Conservation (phyloP, 73 alveolate species). For the Uronychia binucleata region DNA sequence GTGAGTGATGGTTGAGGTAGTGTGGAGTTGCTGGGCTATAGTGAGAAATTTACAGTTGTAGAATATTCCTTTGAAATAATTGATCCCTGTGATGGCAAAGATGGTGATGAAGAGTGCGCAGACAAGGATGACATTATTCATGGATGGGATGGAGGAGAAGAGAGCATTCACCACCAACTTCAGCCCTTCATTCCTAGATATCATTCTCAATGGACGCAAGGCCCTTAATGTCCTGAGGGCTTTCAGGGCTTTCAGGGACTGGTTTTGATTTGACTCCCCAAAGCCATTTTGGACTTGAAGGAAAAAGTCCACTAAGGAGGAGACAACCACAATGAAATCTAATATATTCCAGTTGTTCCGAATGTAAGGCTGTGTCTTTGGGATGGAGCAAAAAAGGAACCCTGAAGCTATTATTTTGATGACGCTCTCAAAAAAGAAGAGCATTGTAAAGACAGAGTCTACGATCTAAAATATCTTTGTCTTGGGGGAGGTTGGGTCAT, state of each 20-base stretch:
- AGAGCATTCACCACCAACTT: conserved; percentile 29
- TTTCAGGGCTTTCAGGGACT: conserved; percentile 20
- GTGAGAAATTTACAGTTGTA: conserved; percentile 1
- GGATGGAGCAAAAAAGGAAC: conserved; percentile 6
- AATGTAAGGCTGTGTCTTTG: neutral
- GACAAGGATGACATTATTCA: conserved; percentile 29
- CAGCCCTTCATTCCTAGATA: conserved; percentile 40
- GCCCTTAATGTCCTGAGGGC: conserved; percentile 58
- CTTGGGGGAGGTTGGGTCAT: neutral
- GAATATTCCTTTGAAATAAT: conserved; percentile 29
- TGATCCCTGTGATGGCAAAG: conserved; percentile 56
- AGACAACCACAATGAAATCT: conserved; percentile 20
- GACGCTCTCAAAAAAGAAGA: conserved; percentile 9
- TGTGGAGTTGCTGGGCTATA: too few relatives aligned
- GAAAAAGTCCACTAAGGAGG: conserved; percentile 23
- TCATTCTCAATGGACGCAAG: conserved; percentile 38
- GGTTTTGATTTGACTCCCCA: neutral
- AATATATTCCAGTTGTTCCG: conserved; percentile 19
- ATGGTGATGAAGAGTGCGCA: conserved; percentile 33
- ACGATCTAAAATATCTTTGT: neutral
- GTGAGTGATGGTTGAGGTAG: too few relatives aligned
- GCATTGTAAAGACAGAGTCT: conserved; percentile 9
- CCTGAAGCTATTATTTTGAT: conserved; percentile 27
- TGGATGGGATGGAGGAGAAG: conserved; percentile 32
- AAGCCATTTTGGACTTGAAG: too few relatives aligned